Evolutionary conservation across 768 basidiomycete genomes (phyloP).

Genomic region (Megacollybia marginata): DNA sequence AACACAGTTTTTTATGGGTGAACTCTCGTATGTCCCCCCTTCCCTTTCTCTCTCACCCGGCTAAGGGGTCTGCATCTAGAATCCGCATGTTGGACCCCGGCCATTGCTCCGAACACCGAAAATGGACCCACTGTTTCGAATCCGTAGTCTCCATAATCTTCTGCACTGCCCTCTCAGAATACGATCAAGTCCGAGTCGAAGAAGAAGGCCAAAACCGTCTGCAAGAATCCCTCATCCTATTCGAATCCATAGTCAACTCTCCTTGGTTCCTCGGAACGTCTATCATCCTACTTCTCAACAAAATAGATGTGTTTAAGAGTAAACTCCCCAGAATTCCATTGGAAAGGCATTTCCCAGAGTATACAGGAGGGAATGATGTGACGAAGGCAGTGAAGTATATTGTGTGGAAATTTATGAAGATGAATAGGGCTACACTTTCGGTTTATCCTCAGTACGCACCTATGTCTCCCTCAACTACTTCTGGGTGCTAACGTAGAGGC

Average conservation of each 20-base stretch:
- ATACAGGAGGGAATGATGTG: slow-evolving; percentile 80
- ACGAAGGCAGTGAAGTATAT: slow-evolving; percentile 75
- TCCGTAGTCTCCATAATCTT: slow-evolving; percentile 62
- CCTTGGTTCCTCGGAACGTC: slow-evolving; percentile 64
- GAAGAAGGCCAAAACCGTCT: slow-evolving; percentile 66
- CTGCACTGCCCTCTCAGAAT: slow-evolving; percentile 65
- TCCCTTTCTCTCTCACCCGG: too few relatives aligned
- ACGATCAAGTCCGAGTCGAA: slow-evolving; percentile 34
- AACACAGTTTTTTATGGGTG: slow-evolving; percentile 72
- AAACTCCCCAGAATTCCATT: slow-evolving; percentile 65
- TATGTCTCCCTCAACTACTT: too few relatives aligned
- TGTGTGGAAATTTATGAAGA: slow-evolving; percentile 71
- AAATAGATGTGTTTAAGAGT: slow-evolving; percentile 71
- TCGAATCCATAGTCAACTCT: slow-evolving; percentile 85
- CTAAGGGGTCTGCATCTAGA: slow-evolving; percentile 14
- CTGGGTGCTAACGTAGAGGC: too few relatives aligned
- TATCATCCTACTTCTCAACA: slow-evolving; percentile 64
- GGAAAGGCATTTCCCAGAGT: slow-evolving; percentile 81
- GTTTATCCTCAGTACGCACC: slow-evolving; percentile 82
- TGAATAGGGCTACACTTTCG: slow-evolving; percentile 70
- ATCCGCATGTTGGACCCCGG: slow-evolving; percentile 73
- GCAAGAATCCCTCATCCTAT: slow-evolving; percentile 85
- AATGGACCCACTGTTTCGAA: slow-evolving; percentile 50
- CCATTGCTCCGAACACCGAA: slow-evolving; percentile 39
- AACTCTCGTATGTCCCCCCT: slow-evolving; percentile 5